These are phyloP conservation scores for Nymphaea colorata DNA, from an alignment of 164 flowering plant genomes.

Conservation along the genomic window DNA sequence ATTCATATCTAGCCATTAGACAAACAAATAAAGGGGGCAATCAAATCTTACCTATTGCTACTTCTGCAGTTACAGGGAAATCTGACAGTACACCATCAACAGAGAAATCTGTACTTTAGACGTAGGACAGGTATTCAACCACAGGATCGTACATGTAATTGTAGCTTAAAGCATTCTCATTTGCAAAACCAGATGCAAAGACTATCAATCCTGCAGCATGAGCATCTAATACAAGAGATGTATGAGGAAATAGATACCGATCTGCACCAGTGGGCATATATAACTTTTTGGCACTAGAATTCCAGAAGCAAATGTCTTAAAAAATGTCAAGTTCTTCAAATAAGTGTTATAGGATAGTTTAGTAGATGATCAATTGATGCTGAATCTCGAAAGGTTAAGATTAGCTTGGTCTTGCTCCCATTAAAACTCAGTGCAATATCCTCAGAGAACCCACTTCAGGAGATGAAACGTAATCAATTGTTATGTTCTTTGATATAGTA, in stretches of 20 bases:
- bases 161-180: slow-evolving; percentile 50
- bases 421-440: slow-evolving; percentile 24
- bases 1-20: too few species aligned
- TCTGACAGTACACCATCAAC: slow-evolving; percentile 84
- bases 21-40: not conserved
- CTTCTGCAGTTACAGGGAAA: slow-evolving; percentile 73
- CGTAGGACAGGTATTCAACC: slow-evolving; percentile 43
- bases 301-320: slow-evolving; percentile 84
- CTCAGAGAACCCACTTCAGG: slow-evolving; percentile 58
- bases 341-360: slow-evolving; percentile 72
- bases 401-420: slow-evolving; percentile 37
- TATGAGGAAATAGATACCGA: slow-evolving; percentile 42
- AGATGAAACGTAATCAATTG: slow-evolving; percentile 53
- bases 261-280: slow-evolving; percentile 48
- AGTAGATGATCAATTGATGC: slow-evolving; percentile 45
- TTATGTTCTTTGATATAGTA: slow-evolving; percentile 29
- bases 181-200: slow-evolving; percentile 64
- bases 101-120: slow-evolving; percentile 74
- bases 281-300: slow-evolving; percentile 73
- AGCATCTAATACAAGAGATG: slow-evolving; percentile 72
- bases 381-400: slow-evolving; percentile 47
- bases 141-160: slow-evolving; percentile 79
- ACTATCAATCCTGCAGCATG: slow-evolving; percentile 65
- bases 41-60: slow-evolving; percentile 38
- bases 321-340: slow-evolving; percentile 52